Evolutionary conservation across 2,329 filamentous ascomycete genomes (phyloP).

Genomic region (Ophiocordyceps camponoti-saundersi): DNA sequence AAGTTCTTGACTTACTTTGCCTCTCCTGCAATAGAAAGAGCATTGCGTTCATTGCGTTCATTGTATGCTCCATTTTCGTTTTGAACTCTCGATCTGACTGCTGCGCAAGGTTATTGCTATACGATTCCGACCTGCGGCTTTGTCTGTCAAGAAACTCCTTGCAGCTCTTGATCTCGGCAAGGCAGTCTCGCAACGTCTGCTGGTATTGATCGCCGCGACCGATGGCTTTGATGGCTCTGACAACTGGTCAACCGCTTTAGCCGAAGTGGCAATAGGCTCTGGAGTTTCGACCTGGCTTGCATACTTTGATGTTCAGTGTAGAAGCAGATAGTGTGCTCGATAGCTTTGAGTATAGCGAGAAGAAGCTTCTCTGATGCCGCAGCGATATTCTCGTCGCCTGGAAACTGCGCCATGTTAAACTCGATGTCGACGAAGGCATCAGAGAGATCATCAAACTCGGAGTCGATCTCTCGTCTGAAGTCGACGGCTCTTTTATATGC

Average conservation of each 20-base stretch:
- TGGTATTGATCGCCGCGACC: neutral
- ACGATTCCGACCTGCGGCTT: neutral
- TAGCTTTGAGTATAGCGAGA: neutral
- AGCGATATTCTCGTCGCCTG: neutral
- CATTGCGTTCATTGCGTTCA: neutral
- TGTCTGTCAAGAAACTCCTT: neutral
- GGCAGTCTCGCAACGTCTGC: neutral
- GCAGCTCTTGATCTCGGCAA: neutral
- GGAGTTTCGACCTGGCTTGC: no score
- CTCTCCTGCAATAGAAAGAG: neutral
- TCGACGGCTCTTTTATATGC: neutral
- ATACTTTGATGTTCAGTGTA: neutral
- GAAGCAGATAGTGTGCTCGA: neutral
- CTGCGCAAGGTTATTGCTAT: neutral
- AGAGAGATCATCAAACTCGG: neutral
- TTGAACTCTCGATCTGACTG: neutral
- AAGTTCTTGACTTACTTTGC: neutral
- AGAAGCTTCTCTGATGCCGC: neutral
- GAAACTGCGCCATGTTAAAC: neutral
- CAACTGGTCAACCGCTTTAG: neutral
- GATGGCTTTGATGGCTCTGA: neutral
- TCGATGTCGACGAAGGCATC: neutral
- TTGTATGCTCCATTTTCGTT: neutral
- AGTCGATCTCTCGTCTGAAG: neutral
- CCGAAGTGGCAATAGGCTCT: no score